Conservation (phyloP, 2,329 filamentous ascomycete species). For the Verticillium nonalfalfae region DNA sequence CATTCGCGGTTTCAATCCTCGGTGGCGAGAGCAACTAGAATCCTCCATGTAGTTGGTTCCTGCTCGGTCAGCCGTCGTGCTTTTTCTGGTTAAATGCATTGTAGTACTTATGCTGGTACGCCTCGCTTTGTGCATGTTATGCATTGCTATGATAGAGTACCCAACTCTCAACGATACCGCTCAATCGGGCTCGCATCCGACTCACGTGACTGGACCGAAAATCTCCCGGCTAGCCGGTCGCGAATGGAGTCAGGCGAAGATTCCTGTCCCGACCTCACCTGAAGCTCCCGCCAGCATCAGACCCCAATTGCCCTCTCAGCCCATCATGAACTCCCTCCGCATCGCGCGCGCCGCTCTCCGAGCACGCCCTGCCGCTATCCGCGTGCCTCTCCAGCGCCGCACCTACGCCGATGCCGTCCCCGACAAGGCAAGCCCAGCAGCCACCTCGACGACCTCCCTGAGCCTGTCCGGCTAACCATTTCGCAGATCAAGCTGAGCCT, state of each 20-base stretch:
- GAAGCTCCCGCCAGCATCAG: conserved; percentile 37
- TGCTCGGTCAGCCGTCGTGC: neutral
- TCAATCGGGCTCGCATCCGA: neutral
- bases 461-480: conserved; percentile 18
- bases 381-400: conserved; percentile 74
- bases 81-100: too few species aligned
- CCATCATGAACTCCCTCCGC: conserved; percentile 89
- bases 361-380: conserved; percentile 71
- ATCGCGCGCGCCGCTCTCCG: conserved; percentile 85
- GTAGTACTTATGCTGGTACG: neutral
- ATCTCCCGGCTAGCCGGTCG: conserved; percentile 31
- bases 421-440: conserved; percentile 59
- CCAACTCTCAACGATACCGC: neutral
- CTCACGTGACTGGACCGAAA: conserved; percentile 25
- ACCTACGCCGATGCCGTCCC: conserved; percentile 83
- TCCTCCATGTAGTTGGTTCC: neutral
- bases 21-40: neutral
- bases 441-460: conserved; percentile 17
- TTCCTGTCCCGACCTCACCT: conserved; percentile 38
- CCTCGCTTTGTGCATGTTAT: neutral
- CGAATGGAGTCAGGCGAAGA: conserved; percentile 35
- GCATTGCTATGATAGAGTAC: neutral
- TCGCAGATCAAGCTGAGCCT: conserved; percentile 90
- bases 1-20: neutral
- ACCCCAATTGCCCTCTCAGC: conserved; percentile 42